A percentile compares a stretch with the other conserved stretches of the same genome.
phyloP scores from a whole-genome alignment of 108 stramenopile genomes.

The Skeletonema grethae region DNA sequence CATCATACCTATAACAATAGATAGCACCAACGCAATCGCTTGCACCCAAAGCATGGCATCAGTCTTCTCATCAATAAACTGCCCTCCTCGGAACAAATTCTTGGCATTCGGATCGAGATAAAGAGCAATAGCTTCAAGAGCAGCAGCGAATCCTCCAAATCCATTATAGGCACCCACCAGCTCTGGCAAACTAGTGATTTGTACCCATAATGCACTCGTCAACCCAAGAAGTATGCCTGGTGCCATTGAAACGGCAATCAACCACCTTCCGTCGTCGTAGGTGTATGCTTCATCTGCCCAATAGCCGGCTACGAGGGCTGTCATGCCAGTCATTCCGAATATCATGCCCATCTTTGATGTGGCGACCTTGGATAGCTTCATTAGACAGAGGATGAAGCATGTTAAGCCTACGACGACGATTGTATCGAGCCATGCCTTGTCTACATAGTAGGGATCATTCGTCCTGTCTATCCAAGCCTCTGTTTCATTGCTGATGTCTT shows the following conservation, averaged over 20 bases:
- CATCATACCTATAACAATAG: conserved; percentile 77
- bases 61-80: conserved; percentile 31
- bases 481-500: neutral
- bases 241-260: conserved; percentile 59
- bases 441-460: conserved; percentile 32
- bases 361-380: conserved; percentile 55
- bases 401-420: conserved; percentile 58
- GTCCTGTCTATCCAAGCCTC: neutral
- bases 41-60: conserved; percentile 67
- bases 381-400: conserved; percentile 63
- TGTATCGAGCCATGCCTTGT: conserved; percentile 61
- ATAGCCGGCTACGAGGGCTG: conserved; percentile 48
- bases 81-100: conserved; percentile 41
- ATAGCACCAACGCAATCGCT: conserved; percentile 53
- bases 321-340: conserved; percentile 61
- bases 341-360: conserved; percentile 65
- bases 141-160: conserved; percentile 60
- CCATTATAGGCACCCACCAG: conserved; percentile 67
- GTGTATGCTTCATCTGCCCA: conserved; percentile 61
- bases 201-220: conserved; percentile 43
- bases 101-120: conserved; percentile 59
- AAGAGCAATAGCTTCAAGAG: conserved; percentile 53
- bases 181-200: conserved; percentile 60
- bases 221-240: conserved; percentile 53
- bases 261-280: conserved; percentile 54